Base-by-base conservation (phyloP, 352 stramenopile species). In the Globisporangium heterothallicum region DNA sequence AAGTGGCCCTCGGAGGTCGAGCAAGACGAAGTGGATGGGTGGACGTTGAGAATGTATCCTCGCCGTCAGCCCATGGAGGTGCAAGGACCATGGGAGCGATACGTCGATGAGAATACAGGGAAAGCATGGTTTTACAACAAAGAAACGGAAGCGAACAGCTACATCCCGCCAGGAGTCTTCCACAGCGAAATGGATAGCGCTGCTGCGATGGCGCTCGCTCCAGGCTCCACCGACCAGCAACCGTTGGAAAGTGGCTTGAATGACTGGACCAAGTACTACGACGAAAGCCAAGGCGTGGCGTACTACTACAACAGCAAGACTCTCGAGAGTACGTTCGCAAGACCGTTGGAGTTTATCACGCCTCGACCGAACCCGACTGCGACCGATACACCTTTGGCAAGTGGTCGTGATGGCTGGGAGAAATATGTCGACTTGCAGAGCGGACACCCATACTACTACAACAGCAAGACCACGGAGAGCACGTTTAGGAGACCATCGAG, bases 1-100 rank as follows among this genome's bases (percentile, higher is more conserved):
- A 70, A 74, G 2, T 97, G 90, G 90, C 88, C 88, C 4, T 82
- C 78, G 12, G 90, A 97, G 58, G 78, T 97, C 30, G 67, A 79
- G 41, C 87, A 97, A 59, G 87, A 95, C 60, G 88, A 96, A 18
- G 72, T 84, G 35, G 65, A 85, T 21, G 86, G 86, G 3, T 95
- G 87, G 85, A 56, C 67, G 6, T 58, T 92, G 42, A 79, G 86
- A 1, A 77, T 68, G 38, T 72, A 66, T 30, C 74, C 77, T 3
- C 56, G 65, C 14, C 77, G 82, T 0, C 48, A 53, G 18, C 75
- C 77, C 0, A 43, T 63, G 5, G 72, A 88, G 42, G 64, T 75
- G 3, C 50, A 66, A 14, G 79, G 61, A 0, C 6, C 43, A 1
- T 92, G 79, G 82, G 77, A 89, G 44, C 70, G 65, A 21, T 90